A percentile compares a stretch with the other conserved stretches of the same genome.
These are phyloP conservation scores for Zymoseptoria ardabiliae DNA, from an alignment of 2,329 filamentous ascomycete genomes.

Conservation along the genomic window DNA sequence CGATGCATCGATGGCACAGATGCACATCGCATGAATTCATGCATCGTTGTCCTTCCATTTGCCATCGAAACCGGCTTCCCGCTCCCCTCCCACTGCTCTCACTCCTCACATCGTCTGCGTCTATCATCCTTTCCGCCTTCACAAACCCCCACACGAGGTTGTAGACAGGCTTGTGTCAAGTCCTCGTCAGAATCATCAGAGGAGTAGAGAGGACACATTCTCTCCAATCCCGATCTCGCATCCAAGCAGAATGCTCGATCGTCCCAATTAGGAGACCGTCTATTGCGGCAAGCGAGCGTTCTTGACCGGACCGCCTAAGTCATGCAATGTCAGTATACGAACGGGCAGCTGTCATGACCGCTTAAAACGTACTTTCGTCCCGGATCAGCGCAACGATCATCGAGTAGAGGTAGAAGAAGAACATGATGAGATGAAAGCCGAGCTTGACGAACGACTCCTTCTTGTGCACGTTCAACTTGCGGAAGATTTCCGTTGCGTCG, in stretches of 20 bases:
- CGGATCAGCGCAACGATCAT: constrained; percentile 78
- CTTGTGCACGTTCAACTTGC: constrained; percentile 98
- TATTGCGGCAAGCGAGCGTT: constrained; percentile 7
- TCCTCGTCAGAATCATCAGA: neutral
- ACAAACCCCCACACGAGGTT: neutral
- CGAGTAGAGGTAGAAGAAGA: constrained; percentile 90
- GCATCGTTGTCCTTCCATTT: neutral
- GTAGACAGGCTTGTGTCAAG: neutral
- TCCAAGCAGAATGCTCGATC: neutral
- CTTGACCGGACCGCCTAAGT: constrained; percentile 3
- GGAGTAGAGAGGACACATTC: neutral
- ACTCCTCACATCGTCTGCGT: neutral
- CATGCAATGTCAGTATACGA: neutral
- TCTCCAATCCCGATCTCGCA: neutral
- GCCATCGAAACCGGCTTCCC: neutral
- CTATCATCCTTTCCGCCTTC: neutral
- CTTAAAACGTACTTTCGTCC: constrained; percentile 68
- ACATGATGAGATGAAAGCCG: constrained; percentile 97
- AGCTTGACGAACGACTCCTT: constrained; percentile 99
- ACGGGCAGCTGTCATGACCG: too few relatives aligned
- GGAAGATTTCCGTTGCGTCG: constrained; percentile 98
- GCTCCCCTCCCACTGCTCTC: neutral
- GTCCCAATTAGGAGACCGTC: neutral
- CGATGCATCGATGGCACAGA: neutral
- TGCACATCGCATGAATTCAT: neutral